Evolutionary conservation across 257 asterid genomes (phyloP).

Genomic region (Hygrophila difformis): DNA sequence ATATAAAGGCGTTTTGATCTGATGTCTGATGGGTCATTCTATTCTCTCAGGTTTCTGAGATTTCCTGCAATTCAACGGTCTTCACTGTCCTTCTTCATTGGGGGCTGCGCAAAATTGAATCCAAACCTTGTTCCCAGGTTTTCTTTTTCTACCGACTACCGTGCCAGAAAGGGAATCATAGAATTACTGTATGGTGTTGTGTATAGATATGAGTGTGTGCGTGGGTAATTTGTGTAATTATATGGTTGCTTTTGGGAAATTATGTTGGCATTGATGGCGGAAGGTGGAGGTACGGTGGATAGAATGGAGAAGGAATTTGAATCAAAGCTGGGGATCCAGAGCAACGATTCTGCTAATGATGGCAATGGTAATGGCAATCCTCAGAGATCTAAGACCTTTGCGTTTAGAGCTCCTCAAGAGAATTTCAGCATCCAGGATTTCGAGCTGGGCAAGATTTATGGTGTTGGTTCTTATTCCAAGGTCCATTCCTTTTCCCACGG

Average conservation of each 20-base stretch:
- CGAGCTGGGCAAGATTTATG: constrained; percentile 94
- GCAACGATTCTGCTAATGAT: constrained; percentile 32
- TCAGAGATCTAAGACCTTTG: constrained; percentile 78
- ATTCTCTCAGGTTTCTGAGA: constrained; percentile 23
- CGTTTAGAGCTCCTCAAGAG: constrained; percentile 93
- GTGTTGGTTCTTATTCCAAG: constrained; percentile 99
- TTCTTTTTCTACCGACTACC: constrained; percentile 10
- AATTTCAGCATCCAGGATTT: constrained; percentile 86
- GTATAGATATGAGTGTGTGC: constrained; percentile 9
- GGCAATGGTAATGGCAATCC: constrained; percentile 19
- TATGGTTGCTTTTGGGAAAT: constrained; percentile 16
- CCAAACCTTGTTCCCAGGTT: constrained; percentile 33
- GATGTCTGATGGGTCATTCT: constrained; percentile 35
- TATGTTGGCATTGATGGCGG: constrained; percentile 54
- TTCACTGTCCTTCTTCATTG: constrained; percentile 30
- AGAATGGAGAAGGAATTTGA: constrained; percentile 83
- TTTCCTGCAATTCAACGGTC: constrained; percentile 54
- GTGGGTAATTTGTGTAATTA: background rate
- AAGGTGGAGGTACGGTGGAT: constrained; percentile 21
- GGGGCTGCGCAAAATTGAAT: constrained; percentile 43
- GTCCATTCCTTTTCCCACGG: constrained; percentile 22
- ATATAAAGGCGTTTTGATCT: constrained; percentile 43
- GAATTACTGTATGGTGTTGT: constrained; percentile 7
- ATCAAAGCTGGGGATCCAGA: constrained; percentile 61
- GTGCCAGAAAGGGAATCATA: constrained; percentile 19